These are phyloP conservation scores for Peterozyma toletana DNA, from an alignment of 805 yeast species.

Conservation along the genomic window DNA sequence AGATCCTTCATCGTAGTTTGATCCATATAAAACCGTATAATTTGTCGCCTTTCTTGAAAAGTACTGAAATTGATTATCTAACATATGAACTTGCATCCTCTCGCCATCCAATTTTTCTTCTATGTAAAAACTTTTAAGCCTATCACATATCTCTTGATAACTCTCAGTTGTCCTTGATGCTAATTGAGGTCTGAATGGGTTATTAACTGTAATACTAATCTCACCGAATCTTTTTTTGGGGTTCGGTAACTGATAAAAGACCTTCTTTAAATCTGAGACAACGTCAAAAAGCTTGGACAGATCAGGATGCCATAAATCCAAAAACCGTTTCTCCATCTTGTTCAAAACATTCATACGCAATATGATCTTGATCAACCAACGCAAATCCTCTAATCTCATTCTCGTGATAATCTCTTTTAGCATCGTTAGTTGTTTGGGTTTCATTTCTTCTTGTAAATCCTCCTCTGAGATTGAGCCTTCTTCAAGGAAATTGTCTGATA, in stretches of 20 bases:
- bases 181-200: slow-evolving; percentile 72
- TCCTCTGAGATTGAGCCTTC: slow-evolving; percentile 22
- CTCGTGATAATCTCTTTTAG: slow-evolving; percentile 42
- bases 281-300: slow-evolving; percentile 58
- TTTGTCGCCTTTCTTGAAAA: slow-evolving; percentile 68
- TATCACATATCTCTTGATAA: slow-evolving; percentile 42
- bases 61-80: slow-evolving; percentile 32
- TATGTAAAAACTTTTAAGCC: slow-evolving; percentile 49
- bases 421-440: slow-evolving; percentile 32
- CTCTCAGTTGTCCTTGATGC: slow-evolving; percentile 48
- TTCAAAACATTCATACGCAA: slow-evolving; percentile 55
- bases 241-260: slow-evolving; percentile 52
- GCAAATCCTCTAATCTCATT: slow-evolving; percentile 55
- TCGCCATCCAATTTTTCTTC: slow-evolving; percentile 97
- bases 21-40: slow-evolving; percentile 66
- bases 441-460: slow-evolving; percentile 13
- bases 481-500: slow-evolving; percentile 4
- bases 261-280: slow-evolving; percentile 54
- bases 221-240: slow-evolving; percentile 37
- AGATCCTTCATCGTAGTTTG: slow-evolving; percentile 33
- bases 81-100: slow-evolving; percentile 70
- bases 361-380: slow-evolving; percentile 63
- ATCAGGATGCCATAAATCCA: slow-evolving; percentile 72
- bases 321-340: slow-evolving; percentile 50
- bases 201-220: slow-evolving; percentile 33